Evolutionary conservation across 352 stramenopile genomes (phyloP), one percentile per base, ranked within the genome.

Genomic region (Thalassiosira oceanica): DNA sequence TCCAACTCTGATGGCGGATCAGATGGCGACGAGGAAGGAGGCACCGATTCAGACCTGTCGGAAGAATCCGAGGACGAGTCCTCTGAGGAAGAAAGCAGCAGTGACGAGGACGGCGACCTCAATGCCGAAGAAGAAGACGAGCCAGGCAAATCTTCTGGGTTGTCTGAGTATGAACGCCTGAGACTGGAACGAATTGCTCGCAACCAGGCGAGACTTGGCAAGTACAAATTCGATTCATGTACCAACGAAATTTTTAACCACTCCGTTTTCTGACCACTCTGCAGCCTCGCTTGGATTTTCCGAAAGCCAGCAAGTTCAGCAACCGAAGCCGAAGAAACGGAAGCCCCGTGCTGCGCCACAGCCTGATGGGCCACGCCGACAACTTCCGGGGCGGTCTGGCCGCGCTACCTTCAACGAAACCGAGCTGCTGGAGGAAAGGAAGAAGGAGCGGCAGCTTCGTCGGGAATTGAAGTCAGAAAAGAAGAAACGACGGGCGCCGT

Each of bases 101-200:
- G 27, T 15, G 54, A 82, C 13, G 23, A 51, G 46, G 46, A 74
- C 33, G 27, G 61, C 15, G 56, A 76, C n/a, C n/a, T n/a, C n/a
- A 45, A 70, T 3, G 33, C 70, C 2, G 16, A 58, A 13, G 24
- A 67, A 6, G 29, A 60, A 15, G 27, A 62, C 42, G 41, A 24
- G 15, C n/a, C 53, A 10, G 45, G 36, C 23, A 42, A 76, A 11
- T 20, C 70, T 0, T 24, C 68, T 24, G 71, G 65, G 24, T 33
- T 83, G 5, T 86, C 68, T 18, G 45, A 62, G 18, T 86, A 83
- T 35, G 78, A 86, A 37, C 60, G 49, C 26, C 31, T 80, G 1
- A 76, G 83, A 16, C 28, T 82, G 11, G 74, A 80, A 52, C 61
- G 80, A 7, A 88, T 90, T 26, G 56, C 66, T 42, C 61, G 83